A percentile compares a stretch with the other conserved stretches of the same genome.
Evolutionary conservation across 768 basidiomycete species (phyloP).

Genomic region (Porpolomopsis calyptriformis): DNA sequence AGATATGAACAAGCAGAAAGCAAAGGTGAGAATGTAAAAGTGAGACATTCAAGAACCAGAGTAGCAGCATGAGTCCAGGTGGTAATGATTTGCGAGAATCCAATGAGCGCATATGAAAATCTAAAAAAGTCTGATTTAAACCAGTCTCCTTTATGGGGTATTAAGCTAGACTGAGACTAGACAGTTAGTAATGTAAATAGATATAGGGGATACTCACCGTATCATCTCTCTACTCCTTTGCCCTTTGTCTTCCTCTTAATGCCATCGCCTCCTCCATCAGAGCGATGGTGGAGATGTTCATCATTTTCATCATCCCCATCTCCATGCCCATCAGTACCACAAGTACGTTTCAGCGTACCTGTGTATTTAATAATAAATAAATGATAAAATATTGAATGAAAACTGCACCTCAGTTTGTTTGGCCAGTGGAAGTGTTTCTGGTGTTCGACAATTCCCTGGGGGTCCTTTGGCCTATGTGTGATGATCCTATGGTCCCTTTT

Average conservation of each 20-base stretch:
- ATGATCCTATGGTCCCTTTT: neutral
- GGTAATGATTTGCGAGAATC: too few species aligned
- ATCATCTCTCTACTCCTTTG: neutral
- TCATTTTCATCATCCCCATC: neutral
- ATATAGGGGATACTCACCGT: too few species aligned
- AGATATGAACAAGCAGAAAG: too few species aligned
- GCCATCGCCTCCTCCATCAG: neutral
- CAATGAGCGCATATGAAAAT: too few species aligned
- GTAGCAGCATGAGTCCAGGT: too few species aligned
- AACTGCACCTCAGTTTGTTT: neutral
- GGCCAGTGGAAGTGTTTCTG: neutral
- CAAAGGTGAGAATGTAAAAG: too few species aligned
- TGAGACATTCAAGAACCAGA: too few species aligned
- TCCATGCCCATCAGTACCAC: neutral
- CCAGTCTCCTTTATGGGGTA: too few species aligned
- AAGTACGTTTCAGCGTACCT: neutral
- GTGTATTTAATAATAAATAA: neutral
- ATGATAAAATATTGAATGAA: neutral
- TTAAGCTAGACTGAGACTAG: too few species aligned
- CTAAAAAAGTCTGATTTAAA: too few species aligned
- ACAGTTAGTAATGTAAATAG: too few species aligned
- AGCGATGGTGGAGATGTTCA: neutral
- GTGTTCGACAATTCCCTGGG: neutral
- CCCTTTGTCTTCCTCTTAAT: neutral
- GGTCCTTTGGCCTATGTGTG: neutral